Evolutionary conservation across 2,329 filamentous ascomycete species (phyloP), one percentile per base, ranked within the genome.

Genomic region (Neocatenulostroma microsporum): DNA sequence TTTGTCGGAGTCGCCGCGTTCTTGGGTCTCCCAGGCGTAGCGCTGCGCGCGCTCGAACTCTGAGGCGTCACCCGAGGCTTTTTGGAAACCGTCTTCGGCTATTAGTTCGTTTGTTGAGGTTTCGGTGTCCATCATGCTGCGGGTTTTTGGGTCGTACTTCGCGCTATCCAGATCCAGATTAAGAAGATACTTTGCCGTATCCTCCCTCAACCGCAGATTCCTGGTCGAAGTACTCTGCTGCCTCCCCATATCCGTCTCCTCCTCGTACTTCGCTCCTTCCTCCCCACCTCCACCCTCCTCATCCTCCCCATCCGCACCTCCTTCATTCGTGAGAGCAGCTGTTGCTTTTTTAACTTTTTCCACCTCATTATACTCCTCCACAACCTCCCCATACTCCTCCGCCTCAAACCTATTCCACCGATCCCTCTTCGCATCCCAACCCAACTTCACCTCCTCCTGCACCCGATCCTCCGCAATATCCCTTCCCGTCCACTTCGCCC

Each of bases 351-450:
- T 80, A 44, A 95, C 66, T 47, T 82, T 77, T 57, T 95, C 89
- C 60, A 95, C 68, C 56, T 89, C 77, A 45, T 91, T 81, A 61
- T 84, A 94, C 51, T 94, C 85, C 34, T 94, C 80, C 27, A 96
- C 79, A n/a, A 96, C 84, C 42, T 76, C 72, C 42, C 77, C 73
- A 59, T 94, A 96, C 61, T 96, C 84, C 47, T 76, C 78, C 1
- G 87, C 70, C 59, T 96, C 88, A 62, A 94, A 98, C 13, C 89
- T 89, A 57, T 95, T 95, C 89, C 91, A 98, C 28, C 89, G 78
- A 66, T 98, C 91, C 50, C 91, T 75, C 68, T 98, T 98, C 15
- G 91, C 91, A 61, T 98, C 93, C 85, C 89, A 98, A 3, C 88
- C 85, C 31, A 96, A 67, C 30, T 84, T 78, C 12, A 96, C 80